Percentiles rank a stretch among this genome's conserved stretches.
These are phyloP conservation scores for Drechslerella dactyloides DNA, from an alignment of 2,329 filamentous ascomycete genomes.

Conservation along the genomic window DNA sequence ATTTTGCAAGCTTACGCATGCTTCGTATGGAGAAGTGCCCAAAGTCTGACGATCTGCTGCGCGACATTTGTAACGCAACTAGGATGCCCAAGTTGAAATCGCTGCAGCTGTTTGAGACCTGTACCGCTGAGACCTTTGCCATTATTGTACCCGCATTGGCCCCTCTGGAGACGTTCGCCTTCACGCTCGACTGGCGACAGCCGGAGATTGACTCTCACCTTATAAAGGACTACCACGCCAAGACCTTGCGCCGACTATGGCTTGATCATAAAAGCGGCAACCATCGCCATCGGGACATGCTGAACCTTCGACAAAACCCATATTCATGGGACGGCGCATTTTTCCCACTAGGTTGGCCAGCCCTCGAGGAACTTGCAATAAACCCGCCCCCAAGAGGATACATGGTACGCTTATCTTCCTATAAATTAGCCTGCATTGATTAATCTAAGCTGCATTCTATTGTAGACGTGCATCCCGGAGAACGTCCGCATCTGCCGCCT, in stretches of 20 bases:
- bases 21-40: slow-evolving; percentile 22
- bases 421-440: neutral
- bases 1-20: slow-evolving; percentile 12
- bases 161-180: slow-evolving; percentile 17
- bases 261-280: slow-evolving; percentile 7
- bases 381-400: neutral
- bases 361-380: slow-evolving; percentile 19
- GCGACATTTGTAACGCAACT: neutral
- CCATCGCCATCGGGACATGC: neutral
- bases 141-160: slow-evolving; percentile 1
- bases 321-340: neutral
- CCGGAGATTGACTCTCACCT: neutral
- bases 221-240: slow-evolving; percentile 16
- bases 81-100: slow-evolving; percentile 27
- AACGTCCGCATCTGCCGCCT: slow-evolving; percentile 26
- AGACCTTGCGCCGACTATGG: slow-evolving; percentile 21
- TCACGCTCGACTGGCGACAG: slow-evolving; percentile 1
- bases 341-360: slow-evolving; percentile 29
- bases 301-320: slow-evolving; percentile 7
- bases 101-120: slow-evolving; percentile 14
- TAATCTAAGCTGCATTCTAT: neutral
- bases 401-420: slow-evolving; percentile 9
- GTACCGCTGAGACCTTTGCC: neutral
- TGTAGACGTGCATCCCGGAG: slow-evolving; percentile 18
- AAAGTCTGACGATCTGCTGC: neutral